Evolutionary conservation across 2,329 filamentous ascomycete species (phyloP).

Genomic region (Alternaria triticina): DNA sequence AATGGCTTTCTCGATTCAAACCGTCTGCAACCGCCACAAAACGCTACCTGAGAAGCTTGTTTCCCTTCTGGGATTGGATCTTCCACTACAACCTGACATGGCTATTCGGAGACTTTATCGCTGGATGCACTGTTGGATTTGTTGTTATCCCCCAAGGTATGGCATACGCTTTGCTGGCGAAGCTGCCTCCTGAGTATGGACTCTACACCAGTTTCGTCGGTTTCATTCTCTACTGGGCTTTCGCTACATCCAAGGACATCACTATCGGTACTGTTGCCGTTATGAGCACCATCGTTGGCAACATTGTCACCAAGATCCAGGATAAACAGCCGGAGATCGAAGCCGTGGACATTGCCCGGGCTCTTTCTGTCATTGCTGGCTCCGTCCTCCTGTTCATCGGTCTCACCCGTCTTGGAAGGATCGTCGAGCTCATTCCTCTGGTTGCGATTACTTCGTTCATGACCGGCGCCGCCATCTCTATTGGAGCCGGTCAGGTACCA

Average conservation of each 20-base stretch:
- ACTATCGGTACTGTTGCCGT: constrained; percentile 98
- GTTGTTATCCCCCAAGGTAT: constrained; percentile 96
- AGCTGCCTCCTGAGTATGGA: constrained; percentile 81
- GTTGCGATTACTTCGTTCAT: constrained; percentile 94
- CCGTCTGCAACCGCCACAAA: constrained; percentile 63
- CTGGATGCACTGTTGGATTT: constrained; percentile 76
- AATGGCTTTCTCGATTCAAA: constrained; percentile 71
- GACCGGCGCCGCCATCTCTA: constrained; percentile 94
- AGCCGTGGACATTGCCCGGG: constrained; percentile 71
- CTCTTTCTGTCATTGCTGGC: constrained; percentile 79
- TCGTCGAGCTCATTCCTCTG: constrained; percentile 92
- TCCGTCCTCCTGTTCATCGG: constrained; percentile 81
- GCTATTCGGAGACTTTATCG: constrained; percentile 86
- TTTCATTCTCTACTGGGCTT: constrained; percentile 94
- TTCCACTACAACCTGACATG: constrained; percentile 86
- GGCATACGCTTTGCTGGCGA: constrained; percentile 88
- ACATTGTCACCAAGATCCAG: constrained; percentile 70
- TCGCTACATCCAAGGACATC: constrained; percentile 97
- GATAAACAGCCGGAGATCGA: constrained; percentile 54
- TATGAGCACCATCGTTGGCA: constrained; percentile 88
- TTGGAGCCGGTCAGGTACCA: constrained; percentile 82
- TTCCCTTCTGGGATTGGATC: constrained; percentile 93
- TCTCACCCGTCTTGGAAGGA: constrained; percentile 80
- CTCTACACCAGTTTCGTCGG: constrained; percentile 97
- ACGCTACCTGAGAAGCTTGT: constrained; percentile 73